phyloP scores from a whole-genome alignment of 192 early-diverging fungal genomes.

The Podochytrium sp. region DNA sequence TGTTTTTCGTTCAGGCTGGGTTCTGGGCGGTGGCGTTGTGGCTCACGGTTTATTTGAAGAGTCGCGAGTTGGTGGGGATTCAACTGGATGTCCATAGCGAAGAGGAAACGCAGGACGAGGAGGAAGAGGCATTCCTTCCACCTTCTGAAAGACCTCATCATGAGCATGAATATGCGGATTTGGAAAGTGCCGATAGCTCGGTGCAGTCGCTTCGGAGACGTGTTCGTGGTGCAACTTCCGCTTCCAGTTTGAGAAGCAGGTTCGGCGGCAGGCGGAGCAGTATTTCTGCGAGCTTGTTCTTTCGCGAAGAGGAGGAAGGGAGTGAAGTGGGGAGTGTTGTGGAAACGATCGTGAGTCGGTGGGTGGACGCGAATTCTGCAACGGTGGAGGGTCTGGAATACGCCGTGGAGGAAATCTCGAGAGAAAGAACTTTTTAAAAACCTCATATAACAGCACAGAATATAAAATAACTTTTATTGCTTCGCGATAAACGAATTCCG shows the following conservation, averaged over 20 bases:
- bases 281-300: neutral
- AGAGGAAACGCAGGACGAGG: neutral
- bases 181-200: neutral
- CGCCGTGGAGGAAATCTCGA: conserved; percentile 1
- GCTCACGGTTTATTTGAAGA: conserved; percentile 20
- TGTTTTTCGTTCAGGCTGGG: conserved; percentile 18
- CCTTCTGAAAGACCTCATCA: neutral
- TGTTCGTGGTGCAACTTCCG: neutral
- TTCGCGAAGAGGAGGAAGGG: neutral
- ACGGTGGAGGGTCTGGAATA: neutral
- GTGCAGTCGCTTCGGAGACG: neutral
- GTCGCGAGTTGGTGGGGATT: conserved; percentile 24
- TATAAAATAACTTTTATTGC: too few relatives aligned
- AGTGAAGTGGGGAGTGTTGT: neutral
- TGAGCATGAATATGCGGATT: neutral
- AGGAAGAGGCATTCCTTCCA: neutral
- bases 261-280: neutral
- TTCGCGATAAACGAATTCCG: too few relatives aligned
- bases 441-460: too few relatives aligned
- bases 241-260: neutral
- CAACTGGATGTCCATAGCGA: neutral
- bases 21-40: conserved; percentile 9
- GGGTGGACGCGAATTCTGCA: neutral
- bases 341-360: neutral
- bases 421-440: neutral